Percentiles rank a stretch among this genome's conserved stretches.
Evolutionary conservation across 495 filamentous ascomycete genomes (phyloP).

Genomic region (Penicillium bialowiezense): DNA sequence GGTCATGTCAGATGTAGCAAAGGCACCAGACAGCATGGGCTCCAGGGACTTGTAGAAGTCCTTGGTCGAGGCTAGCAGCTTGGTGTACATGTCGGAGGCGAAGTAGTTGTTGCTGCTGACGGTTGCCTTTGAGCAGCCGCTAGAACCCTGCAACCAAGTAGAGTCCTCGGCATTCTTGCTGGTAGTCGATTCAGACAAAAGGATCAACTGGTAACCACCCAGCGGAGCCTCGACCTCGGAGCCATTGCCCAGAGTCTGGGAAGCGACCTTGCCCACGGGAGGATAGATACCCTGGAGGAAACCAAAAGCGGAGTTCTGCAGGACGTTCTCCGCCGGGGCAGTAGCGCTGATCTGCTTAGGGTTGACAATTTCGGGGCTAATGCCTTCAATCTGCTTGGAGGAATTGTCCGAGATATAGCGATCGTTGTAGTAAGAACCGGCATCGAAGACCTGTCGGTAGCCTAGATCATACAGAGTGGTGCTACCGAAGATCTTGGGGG

Average conservation of each 20-base stretch:
- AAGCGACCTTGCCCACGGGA: constrained; percentile 43
- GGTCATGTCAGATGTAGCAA: constrained; percentile 47
- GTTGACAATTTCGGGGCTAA: constrained; percentile 55
- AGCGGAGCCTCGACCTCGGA: constrained; percentile 51
- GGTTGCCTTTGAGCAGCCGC: constrained; percentile 59
- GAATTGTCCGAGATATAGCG: constrained; percentile 56
- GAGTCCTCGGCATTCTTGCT: constrained; percentile 52
- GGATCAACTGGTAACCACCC: constrained; percentile 61
- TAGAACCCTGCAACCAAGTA: constrained; percentile 56
- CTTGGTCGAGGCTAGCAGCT: constrained; percentile 49
- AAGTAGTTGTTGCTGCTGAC: constrained; percentile 73
- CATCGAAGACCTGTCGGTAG: constrained; percentile 57
- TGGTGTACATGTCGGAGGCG: constrained; percentile 55
- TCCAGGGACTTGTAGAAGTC: constrained; percentile 63
- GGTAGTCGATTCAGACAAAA: constrained; percentile 38
- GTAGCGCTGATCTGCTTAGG: constrained; percentile 56
- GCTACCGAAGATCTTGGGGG: constrained; percentile 51
- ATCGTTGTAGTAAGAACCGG: constrained; percentile 60
- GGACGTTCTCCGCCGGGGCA: constrained; percentile 57
- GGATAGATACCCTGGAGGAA: constrained; percentile 66
- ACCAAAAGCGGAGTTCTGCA: constrained; percentile 56
- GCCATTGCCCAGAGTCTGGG: constrained; percentile 50
- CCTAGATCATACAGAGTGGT: constrained; percentile 58
- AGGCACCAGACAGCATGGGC: constrained; percentile 59
- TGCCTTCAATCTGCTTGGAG: constrained; percentile 51